These are phyloP conservation scores for Fomitopsis palustris DNA, from an alignment of 1,284 basidiomycete genomes.

Conservation along the genomic window DNA sequence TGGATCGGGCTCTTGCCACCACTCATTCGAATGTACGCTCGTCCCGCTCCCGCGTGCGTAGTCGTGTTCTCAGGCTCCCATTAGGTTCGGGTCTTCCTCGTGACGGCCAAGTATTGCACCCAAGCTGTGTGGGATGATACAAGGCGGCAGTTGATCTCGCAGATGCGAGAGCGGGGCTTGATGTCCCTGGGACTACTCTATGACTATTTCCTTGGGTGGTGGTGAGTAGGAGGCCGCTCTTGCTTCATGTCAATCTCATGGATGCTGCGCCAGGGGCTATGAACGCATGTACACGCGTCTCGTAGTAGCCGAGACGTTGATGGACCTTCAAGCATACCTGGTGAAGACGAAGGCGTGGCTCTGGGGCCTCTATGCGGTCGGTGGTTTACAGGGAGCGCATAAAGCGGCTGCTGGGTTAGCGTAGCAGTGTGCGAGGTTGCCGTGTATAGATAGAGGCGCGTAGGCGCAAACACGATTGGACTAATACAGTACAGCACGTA, in stretches of 20 bases:
- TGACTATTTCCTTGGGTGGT: conserved; percentile 63
- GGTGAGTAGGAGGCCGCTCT: conserved; percentile 39
- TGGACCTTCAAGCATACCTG: conserved; percentile 66
- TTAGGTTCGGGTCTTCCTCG: conserved; percentile 83
- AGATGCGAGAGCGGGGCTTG: conserved; percentile 48
- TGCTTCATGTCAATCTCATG: conserved; percentile 2
- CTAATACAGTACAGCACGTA: conserved; percentile 6
- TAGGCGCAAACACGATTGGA: conserved; percentile 5
- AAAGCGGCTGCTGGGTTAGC: conserved; percentile 65
- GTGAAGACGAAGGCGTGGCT: conserved; percentile 68
- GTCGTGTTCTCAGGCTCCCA: background rate
- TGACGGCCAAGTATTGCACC: conserved; percentile 90
- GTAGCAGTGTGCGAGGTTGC: conserved; percentile 18
- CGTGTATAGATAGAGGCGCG: background rate
- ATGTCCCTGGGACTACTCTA: conserved; percentile 47
- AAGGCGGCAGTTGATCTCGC: conserved; percentile 44
- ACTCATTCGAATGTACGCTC: conserved; percentile 63
- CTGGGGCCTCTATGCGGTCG: conserved; percentile 47
- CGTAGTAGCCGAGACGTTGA: conserved; percentile 49
- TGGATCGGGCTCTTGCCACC: conserved; percentile 70
- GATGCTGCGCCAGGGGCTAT: conserved; percentile 46
- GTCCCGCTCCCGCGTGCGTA: background rate
- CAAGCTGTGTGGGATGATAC: conserved; percentile 85
- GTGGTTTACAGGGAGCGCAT: conserved; percentile 61
- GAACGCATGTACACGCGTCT: conserved; percentile 50